Conservation (phyloP, 495 filamentous ascomycete species). For the Penicillium paxilli region DNA sequence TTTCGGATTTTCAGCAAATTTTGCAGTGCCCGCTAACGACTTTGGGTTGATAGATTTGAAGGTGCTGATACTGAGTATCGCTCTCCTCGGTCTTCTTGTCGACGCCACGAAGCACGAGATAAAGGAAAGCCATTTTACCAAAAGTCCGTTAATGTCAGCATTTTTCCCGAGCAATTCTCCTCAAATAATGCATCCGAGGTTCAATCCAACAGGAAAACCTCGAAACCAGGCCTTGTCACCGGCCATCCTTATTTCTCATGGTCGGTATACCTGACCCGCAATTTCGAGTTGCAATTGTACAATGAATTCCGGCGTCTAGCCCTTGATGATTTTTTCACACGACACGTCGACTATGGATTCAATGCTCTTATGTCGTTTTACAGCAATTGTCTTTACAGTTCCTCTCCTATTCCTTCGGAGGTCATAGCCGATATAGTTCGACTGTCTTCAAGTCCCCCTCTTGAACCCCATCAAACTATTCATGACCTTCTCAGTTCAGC, state of each 20-base stretch:
- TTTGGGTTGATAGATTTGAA: not conserved
- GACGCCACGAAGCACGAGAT: not conserved
- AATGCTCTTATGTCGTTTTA: constrained; percentile 60
- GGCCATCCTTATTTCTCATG: constrained; percentile 1
- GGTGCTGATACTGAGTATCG: not conserved
- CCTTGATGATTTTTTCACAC: constrained; percentile 59
- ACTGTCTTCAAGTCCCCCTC: constrained; percentile 32
- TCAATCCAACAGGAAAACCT: not conserved
- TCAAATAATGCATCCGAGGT: not conserved
- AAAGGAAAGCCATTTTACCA: not conserved
- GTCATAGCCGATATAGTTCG: constrained; percentile 56
- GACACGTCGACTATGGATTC: constrained; percentile 51
- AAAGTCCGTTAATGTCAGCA: constrained; percentile 4
- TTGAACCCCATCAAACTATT: not conserved
- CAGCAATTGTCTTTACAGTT: constrained; percentile 50
- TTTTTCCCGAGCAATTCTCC: not conserved
- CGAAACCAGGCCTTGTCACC: constrained; percentile 26
- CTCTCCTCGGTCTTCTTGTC: not conserved
- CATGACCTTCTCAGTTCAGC: constrained; percentile 5
- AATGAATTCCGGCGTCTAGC: constrained; percentile 73
- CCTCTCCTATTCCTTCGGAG: constrained; percentile 46
- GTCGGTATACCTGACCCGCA: not conserved
- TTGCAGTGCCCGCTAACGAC: not conserved
- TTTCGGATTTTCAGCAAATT: not conserved
- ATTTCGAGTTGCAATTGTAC: constrained; percentile 78